These are phyloP conservation scores for Parascedosporium putredinis DNA, from an alignment of 2,329 filamentous ascomycete species.

Conservation along the genomic window DNA sequence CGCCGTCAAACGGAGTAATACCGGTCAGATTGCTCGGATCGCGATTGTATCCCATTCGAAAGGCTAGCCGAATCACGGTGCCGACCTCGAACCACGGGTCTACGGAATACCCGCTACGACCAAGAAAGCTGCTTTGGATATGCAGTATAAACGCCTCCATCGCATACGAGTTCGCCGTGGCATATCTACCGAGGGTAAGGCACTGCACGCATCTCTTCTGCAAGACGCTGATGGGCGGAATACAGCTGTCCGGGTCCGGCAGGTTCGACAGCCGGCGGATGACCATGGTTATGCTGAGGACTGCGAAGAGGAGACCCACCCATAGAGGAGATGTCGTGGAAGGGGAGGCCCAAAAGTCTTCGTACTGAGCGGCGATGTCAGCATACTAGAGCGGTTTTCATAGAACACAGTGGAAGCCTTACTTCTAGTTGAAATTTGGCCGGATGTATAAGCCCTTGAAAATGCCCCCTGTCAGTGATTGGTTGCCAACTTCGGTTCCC, in stretches of 20 bases:
- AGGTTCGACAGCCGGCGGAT: conserved; percentile 20
- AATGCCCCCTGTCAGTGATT: too few relatives aligned
- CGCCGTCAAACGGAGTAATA: conserved; percentile 37
- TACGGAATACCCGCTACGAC: conserved; percentile 21
- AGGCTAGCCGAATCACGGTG: conserved; percentile 35
- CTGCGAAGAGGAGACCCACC: conserved; percentile 39
- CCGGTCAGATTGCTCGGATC: conserved; percentile 30
- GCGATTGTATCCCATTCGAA: conserved; percentile 41
- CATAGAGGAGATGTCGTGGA: conserved; percentile 31
- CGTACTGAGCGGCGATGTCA: conserved; percentile 32
- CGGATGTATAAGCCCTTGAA: conserved; percentile 19
- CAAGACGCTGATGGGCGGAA: conserved; percentile 11
- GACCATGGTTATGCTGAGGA: conserved; percentile 30
- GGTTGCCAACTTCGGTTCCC: background rate
- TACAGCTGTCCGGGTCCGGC: conserved; percentile 17
- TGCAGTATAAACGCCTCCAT: conserved; percentile 40
- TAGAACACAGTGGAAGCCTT: too few relatives aligned
- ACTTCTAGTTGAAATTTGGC: conserved; percentile 19
- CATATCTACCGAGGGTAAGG: conserved; percentile 36
- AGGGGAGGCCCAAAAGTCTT: conserved; percentile 34
- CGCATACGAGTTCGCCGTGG: conserved; percentile 31
- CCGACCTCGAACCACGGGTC: conserved; percentile 38
- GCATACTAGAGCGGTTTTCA: too few relatives aligned
- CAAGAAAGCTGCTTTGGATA: conserved; percentile 26
- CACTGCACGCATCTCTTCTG: conserved; percentile 30